Evolutionary conservation across 495 filamentous ascomycete species (phyloP).

Genomic region (Aspergillus funiculosus): DNA sequence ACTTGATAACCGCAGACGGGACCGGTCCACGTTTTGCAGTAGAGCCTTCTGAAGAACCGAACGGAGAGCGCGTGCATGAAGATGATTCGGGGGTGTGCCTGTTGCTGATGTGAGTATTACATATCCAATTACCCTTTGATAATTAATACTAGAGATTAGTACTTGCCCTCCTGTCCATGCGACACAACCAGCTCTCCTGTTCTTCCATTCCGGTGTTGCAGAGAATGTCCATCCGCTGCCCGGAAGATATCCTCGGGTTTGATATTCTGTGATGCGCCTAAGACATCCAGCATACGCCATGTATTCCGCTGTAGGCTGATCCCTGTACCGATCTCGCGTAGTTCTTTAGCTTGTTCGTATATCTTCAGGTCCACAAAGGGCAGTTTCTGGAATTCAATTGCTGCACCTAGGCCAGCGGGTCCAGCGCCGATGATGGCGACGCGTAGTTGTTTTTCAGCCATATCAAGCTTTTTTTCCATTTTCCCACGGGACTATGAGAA

Average conservation of each 20-base stretch:
- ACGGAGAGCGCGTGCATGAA: slow-evolving; percentile 19
- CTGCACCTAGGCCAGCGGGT: slow-evolving; percentile 44
- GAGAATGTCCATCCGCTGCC: slow-evolving; percentile 15
- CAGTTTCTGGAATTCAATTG: slow-evolving; percentile 43
- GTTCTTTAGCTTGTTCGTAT: slow-evolving; percentile 44
- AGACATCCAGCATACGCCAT: slow-evolving; percentile 24
- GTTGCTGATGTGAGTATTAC: not conserved
- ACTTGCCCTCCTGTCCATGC: slow-evolving; percentile 11
- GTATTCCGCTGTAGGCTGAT: slow-evolving; percentile 37
- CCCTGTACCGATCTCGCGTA: slow-evolving; percentile 46
- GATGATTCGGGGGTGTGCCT: slow-evolving; percentile 14
- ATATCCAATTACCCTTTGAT: not conserved
- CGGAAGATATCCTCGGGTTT: slow-evolving; percentile 18
- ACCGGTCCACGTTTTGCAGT: slow-evolving; percentile 16
- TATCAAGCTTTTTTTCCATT: too few species aligned
- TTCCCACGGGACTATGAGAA: too few species aligned
- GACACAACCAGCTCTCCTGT: slow-evolving; percentile 20
- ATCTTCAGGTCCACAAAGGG: slow-evolving; percentile 40
- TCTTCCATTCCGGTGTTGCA: slow-evolving; percentile 20
- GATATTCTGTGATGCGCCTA: slow-evolving; percentile 21
- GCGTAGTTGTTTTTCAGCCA: not conserved
- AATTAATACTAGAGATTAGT: not conserved
- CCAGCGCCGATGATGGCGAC: slow-evolving; percentile 44
- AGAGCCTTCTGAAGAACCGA: slow-evolving; percentile 25
- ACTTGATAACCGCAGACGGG: slow-evolving; percentile 11